These are phyloP conservation scores for Mrakia frigida DNA, from an alignment of 768 basidiomycete species.

Conservation along the genomic window DNA sequence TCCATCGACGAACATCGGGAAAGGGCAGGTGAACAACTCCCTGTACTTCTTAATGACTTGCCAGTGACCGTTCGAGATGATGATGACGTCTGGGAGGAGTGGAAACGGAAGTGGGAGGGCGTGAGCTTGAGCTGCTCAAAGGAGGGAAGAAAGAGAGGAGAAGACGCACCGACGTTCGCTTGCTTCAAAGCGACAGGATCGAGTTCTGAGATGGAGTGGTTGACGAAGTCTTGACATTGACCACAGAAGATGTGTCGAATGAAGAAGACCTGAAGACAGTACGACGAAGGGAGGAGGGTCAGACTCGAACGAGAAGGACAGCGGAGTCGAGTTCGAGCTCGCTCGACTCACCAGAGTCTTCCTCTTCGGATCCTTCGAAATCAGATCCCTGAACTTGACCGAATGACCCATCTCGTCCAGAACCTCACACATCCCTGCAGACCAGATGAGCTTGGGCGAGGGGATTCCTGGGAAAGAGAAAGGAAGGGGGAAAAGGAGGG, in stretches of 20 bases:
- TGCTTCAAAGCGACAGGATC: conserved; percentile 40
- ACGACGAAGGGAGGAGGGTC: neutral
- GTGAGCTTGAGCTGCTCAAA: neutral
- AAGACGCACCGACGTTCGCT: conserved; percentile 39
- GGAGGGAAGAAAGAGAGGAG: neutral
- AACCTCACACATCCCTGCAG: conserved; percentile 41
- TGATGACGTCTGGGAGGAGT: conserved; percentile 18
- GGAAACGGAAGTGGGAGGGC: neutral
- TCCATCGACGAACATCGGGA: conserved; percentile 44
- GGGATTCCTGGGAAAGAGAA: conserved; percentile 31
- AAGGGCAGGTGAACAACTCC: conserved; percentile 43
- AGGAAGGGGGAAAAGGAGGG: neutral
- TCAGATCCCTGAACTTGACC: conserved; percentile 34
- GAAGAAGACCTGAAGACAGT: conserved; percentile 33
- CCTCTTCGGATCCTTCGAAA: conserved; percentile 27
- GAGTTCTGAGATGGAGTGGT: conserved; percentile 38
- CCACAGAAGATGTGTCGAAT: conserved; percentile 44
- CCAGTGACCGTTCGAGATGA: conserved; percentile 43
- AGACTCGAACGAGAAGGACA: neutral
- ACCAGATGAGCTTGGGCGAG: conserved; percentile 37
- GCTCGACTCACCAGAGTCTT: conserved; percentile 38
- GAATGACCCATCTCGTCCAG: conserved; percentile 34
- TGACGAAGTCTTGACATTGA: conserved; percentile 42
- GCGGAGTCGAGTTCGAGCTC: too few relatives aligned
- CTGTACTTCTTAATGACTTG: conserved; percentile 41